Evolutionary conservation across 1,139 yeast species (phyloP), one percentile per base, ranked within the genome.

Genomic region (Lodderomyces pseudojiufengensis): DNA sequence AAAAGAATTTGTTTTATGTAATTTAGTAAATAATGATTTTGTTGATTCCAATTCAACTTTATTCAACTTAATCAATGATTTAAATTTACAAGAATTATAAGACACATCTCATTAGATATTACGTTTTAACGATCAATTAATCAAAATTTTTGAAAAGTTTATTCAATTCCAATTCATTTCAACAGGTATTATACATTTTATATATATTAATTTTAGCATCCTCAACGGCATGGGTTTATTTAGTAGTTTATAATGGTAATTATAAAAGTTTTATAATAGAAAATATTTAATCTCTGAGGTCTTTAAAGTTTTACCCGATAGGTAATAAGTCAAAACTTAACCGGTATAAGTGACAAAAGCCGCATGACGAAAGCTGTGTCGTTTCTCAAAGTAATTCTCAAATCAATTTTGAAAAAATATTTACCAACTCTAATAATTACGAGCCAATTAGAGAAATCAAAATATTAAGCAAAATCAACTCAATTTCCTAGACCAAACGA

Each of bases 21-120:
- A 88, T 60, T 76, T 92, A 54, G 97, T 92, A 42, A 94, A 90
- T 63, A 92, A 92, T 56, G 90, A 90, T 54, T 92, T 82, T 45
- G 60, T 73, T 52, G 65, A 70, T 49, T 64, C 63, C 47, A 63
- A 73, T 45, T 64, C 65, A 25, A 67, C 72, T 40, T 73, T 78
- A 46, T 78, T 78, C 52, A 46, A 53, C 13, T 52, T 64, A 42
- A 61, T 65, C 38, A 55, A 61, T 20, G 61, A 54, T 18, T 51
- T 63, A 34, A 43, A 53, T 35, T 36, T 51, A 24, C 47, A 54
- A 9, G 48, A 48, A 22, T 47, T 52, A 29, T 41, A 24, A 28
- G 31, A 27, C 36, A 20, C 24, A 18, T 11, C 9, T 16, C 4
- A 24, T 8, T n/a, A 16, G 20, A n/a, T 23, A 29, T 14, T 24